A percentile compares a stretch with the other conserved stretches of the same genome.
These are phyloP conservation scores for Anisodus tanguticus DNA, from an alignment of 257 asterid species.

Conservation along the genomic window DNA sequence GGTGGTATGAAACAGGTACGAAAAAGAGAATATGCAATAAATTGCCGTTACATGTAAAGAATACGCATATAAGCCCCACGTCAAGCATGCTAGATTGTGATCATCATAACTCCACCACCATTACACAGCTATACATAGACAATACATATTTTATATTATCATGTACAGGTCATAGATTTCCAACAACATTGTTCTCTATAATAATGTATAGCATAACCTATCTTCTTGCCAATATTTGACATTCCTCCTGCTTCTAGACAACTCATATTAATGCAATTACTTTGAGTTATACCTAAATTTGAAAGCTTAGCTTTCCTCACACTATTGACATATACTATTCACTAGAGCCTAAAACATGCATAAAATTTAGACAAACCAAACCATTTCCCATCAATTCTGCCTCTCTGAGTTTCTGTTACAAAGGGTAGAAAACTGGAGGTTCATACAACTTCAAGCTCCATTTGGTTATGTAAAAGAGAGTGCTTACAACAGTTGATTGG, in stretches of 20 bases:
- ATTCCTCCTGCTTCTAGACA: constrained; percentile 2
- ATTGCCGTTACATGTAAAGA: background rate
- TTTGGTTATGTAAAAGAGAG: background rate
- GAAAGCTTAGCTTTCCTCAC: constrained; percentile 21
- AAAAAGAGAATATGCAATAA: background rate
- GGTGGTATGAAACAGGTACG: background rate
- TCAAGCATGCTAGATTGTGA: background rate
- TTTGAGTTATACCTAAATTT: background rate
- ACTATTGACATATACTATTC: background rate
- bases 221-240: background rate
- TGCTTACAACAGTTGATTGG: constrained; percentile 83
- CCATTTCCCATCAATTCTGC: background rate
- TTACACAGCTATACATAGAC: background rate
- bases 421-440: background rate
- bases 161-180: background rate
- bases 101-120: constrained; percentile 7
- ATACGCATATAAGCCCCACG: too few species aligned
- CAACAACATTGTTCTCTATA: background rate
- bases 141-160: background rate
- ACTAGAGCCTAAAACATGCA: constrained; percentile 20
- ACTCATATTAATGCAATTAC: constrained; percentile 2
- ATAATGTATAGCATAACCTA: background rate
- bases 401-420: constrained; percentile 17
- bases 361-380: background rate
- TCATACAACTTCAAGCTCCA: constrained; percentile 2